These are phyloP conservation scores for Waitea zeae DNA, from an alignment of 1,284 basidiomycete genomes.

Conservation along the genomic window DNA sequence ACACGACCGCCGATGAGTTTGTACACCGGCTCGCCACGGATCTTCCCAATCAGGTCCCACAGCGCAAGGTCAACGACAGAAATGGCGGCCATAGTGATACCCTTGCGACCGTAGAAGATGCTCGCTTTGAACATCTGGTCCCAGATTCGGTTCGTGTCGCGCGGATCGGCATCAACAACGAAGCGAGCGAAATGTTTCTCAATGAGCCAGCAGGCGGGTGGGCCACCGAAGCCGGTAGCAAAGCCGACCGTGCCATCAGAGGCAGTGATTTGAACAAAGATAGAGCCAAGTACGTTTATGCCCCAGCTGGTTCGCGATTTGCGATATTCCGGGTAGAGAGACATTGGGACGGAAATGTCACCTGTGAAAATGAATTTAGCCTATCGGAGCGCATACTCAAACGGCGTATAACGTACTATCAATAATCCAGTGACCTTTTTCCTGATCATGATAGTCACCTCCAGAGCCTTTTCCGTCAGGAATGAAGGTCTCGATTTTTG, in stretches of 20 bases:
- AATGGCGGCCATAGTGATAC: conserved; percentile 26
- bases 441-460: conserved; percentile 29
- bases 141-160: conserved; percentile 27
- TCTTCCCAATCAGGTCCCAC: conserved; percentile 34
- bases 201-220: conserved; percentile 34
- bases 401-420: conserved; percentile 8
- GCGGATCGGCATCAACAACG: conserved; percentile 28
- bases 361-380: conserved; percentile 5
- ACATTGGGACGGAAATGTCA: conserved; percentile 23
- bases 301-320: conserved; percentile 25
- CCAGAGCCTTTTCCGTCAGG: conserved; percentile 15
- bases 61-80: conserved; percentile 20
- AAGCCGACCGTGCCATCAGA: conserved; percentile 27
- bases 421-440: conserved; percentile 12
- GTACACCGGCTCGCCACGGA: conserved; percentile 33
- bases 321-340: conserved; percentile 25
- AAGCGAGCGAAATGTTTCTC: conserved; percentile 32
- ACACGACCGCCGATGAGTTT: conserved; percentile 33
- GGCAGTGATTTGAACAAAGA: conserved; percentile 28
- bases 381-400: neutral
- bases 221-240: conserved; percentile 31
- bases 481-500: conserved; percentile 11
- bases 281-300: conserved; percentile 23
- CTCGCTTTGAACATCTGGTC: conserved; percentile 22
- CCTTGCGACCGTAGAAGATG: conserved; percentile 35